Evolutionary conservation across 257 asterid species (phyloP).

Genomic region (Primulina tabacum): DNA sequence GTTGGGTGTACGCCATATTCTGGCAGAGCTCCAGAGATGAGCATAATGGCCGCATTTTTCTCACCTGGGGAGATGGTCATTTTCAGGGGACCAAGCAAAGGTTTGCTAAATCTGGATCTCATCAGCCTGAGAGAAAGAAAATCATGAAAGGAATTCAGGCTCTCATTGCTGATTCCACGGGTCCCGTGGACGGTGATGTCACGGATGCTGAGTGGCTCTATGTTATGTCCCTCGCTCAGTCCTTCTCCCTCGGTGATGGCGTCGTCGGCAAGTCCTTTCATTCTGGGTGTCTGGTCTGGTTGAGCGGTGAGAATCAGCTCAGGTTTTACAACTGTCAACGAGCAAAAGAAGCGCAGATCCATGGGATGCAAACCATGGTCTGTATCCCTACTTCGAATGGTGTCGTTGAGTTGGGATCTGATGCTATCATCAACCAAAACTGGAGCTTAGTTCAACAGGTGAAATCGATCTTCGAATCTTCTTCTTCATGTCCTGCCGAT

Average conservation of each 20-base stretch:
- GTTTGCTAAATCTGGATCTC: neutral
- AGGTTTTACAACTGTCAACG: constrained; percentile 27
- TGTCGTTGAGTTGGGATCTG: constrained; percentile 42
- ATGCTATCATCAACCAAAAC: constrained; percentile 25
- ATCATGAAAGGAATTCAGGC: constrained; percentile 64
- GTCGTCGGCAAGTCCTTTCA: constrained; percentile 24
- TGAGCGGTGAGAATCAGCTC: constrained; percentile 27
- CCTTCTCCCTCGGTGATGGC: constrained; percentile 20
- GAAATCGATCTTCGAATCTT: neutral
- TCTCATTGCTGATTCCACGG: constrained; percentile 35
- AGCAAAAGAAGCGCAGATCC: constrained; percentile 43
- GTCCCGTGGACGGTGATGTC: neutral
- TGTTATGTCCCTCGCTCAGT: constrained; percentile 24
- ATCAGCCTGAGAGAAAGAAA: constrained; percentile 50
- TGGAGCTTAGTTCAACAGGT: constrained; percentile 25
- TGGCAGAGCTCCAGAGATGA: constrained; percentile 49
- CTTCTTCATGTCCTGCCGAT: neutral
- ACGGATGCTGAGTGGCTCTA: constrained; percentile 37
- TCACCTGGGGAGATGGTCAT: constrained; percentile 61
- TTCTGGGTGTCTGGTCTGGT: constrained; percentile 26
- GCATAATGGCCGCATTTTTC: constrained; percentile 24
- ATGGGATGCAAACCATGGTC: constrained; percentile 34
- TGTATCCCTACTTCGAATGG: constrained; percentile 34
- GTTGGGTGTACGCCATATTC: constrained; percentile 59
- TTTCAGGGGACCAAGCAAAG: constrained; percentile 47